phyloP scores from a whole-genome alignment of 345 rosid genomes.

The Sonneratia caseolaris region DNA sequence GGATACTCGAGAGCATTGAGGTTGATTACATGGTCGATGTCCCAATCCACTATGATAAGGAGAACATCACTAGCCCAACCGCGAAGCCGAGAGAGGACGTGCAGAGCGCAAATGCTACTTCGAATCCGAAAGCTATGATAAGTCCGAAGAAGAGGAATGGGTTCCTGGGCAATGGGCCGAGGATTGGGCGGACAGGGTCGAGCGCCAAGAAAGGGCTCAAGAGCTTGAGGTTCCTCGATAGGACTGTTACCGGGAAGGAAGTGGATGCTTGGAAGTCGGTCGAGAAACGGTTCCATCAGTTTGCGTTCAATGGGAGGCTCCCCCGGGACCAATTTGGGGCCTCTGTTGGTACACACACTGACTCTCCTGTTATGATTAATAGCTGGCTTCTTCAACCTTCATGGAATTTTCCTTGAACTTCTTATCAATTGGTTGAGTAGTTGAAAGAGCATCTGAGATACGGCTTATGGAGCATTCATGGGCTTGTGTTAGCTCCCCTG shows the following conservation, averaged over 20 bases:
- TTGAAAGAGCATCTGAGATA: no score
- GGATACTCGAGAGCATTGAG: slow-evolving; percentile 58
- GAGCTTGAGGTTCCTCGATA: slow-evolving; percentile 74
- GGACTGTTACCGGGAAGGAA: slow-evolving; percentile 65
- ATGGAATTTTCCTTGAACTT: not conserved
- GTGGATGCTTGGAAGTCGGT: slow-evolving; percentile 73
- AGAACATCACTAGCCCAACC: not conserved
- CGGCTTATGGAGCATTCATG: not conserved
- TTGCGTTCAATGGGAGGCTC: slow-evolving; percentile 47
- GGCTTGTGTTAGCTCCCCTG: not conserved
- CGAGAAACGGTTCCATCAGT: slow-evolving; percentile 64
- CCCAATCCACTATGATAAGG: slow-evolving; percentile 18
- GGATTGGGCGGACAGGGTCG: slow-evolving; percentile 45
- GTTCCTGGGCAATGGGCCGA: slow-evolving; percentile 15
- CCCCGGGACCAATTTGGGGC: slow-evolving; percentile 58
- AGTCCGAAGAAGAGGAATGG: slow-evolving; percentile 36
- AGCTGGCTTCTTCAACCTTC: not conserved
- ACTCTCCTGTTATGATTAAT: no score
- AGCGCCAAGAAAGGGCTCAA: slow-evolving; percentile 65
- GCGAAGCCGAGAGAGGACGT: not conserved
- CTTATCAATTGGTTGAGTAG: not conserved
- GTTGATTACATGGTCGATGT: slow-evolving; percentile 39
- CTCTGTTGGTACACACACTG: slow-evolving; percentile 45
- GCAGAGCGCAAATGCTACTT: slow-evolving; percentile 14
- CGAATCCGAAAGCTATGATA: slow-evolving; percentile 31